Percentiles rank a stretch among this genome's conserved stretches.
These are phyloP conservation scores for Microdochium trichocladiopsis DNA, from an alignment of 2,329 filamentous ascomycete genomes.

Conservation along the genomic window DNA sequence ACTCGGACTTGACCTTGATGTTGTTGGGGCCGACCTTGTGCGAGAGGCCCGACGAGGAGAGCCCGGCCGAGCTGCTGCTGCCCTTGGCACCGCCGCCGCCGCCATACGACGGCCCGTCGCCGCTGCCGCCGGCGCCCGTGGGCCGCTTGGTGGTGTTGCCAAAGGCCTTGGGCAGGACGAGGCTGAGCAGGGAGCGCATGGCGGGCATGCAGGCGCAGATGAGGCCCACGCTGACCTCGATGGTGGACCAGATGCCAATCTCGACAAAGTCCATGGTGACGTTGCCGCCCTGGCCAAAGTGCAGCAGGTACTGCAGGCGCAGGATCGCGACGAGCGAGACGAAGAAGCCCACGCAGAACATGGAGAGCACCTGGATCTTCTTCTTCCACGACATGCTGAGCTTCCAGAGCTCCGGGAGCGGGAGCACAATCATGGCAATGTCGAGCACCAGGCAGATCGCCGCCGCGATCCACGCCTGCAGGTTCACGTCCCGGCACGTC, in stretches of 20 bases:
- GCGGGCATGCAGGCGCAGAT: slow-evolving; percentile 25
- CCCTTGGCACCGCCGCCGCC: slow-evolving; percentile 1
- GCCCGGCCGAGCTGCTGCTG: not conserved
- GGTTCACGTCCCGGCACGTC: slow-evolving; percentile 22
- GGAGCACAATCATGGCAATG: slow-evolving; percentile 20
- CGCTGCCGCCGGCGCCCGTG: not conserved
- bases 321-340: slow-evolving; percentile 21
- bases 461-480: slow-evolving; percentile 22
- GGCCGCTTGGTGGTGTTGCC: slow-evolving; percentile 7
- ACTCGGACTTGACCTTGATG: slow-evolving; percentile 21
- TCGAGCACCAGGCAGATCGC: slow-evolving; percentile 22
- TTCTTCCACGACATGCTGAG: slow-evolving; percentile 20
- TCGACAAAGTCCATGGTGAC: slow-evolving; percentile 22
- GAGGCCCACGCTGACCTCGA: slow-evolving; percentile 23
- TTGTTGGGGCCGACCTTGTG: slow-evolving; percentile 5
- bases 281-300: slow-evolving; percentile 14
- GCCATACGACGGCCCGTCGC: slow-evolving; percentile 1
- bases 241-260: slow-evolving; percentile 21
- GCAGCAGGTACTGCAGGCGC: slow-evolving; percentile 17
- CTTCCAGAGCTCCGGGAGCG: slow-evolving; percentile 18
- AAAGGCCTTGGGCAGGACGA: slow-evolving; percentile 17
- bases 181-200: slow-evolving; percentile 19
- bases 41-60: not conserved
- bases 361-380: slow-evolving; percentile 23
- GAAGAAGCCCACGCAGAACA: slow-evolving; percentile 26